A percentile compares a stretch with the other conserved stretches of the same genome.
Conservation (phyloP, 2,329 filamentous ascomycete species). For the Fusarium sp. region DNA sequence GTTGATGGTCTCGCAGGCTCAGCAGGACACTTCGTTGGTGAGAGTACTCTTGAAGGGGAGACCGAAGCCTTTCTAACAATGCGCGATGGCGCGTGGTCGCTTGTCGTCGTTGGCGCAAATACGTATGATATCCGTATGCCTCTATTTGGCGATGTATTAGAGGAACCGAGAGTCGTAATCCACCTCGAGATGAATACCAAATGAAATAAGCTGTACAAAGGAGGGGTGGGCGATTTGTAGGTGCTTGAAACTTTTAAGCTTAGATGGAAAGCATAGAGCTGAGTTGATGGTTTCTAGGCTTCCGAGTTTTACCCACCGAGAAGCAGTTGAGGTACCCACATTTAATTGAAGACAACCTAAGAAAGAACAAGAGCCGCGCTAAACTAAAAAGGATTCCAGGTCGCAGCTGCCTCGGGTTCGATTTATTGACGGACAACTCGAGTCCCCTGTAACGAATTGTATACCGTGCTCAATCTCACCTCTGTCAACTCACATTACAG, state of each 20-base stretch:
- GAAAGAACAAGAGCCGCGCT: slow-evolving; percentile 23
- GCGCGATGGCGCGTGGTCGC: slow-evolving; percentile 35
- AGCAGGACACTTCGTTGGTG: slow-evolving; percentile 55
- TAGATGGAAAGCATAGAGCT: slow-evolving; percentile 14
- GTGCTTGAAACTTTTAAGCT: slow-evolving; percentile 25
- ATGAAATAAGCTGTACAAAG: slow-evolving; percentile 3
- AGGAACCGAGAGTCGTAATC: neutral
- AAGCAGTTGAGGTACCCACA: neutral
- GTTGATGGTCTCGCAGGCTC: slow-evolving; percentile 55
- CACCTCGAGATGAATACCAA: slow-evolving; percentile 7
- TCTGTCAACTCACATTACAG: slow-evolving; percentile 1
- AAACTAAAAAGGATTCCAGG: slow-evolving; percentile 28
- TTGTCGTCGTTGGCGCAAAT: slow-evolving; percentile 18
- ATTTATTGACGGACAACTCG: neutral
- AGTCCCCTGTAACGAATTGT: neutral
- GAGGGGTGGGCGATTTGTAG: slow-evolving; percentile 18
- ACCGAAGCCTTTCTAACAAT: slow-evolving; percentile 33
- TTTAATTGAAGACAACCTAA: neutral
- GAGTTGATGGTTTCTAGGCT: slow-evolving; percentile 22
- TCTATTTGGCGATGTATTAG: neutral
- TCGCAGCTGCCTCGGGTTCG: slow-evolving; percentile 26
- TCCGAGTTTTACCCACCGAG: slow-evolving; percentile 22
- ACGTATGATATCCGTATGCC: neutral
- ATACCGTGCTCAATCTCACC: slow-evolving; percentile 4
- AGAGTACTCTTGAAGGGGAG: slow-evolving; percentile 52